Base-by-base conservation (phyloP, 2,329 filamentous ascomycete genomes). In the Cordyceps pruinosa region DNA sequence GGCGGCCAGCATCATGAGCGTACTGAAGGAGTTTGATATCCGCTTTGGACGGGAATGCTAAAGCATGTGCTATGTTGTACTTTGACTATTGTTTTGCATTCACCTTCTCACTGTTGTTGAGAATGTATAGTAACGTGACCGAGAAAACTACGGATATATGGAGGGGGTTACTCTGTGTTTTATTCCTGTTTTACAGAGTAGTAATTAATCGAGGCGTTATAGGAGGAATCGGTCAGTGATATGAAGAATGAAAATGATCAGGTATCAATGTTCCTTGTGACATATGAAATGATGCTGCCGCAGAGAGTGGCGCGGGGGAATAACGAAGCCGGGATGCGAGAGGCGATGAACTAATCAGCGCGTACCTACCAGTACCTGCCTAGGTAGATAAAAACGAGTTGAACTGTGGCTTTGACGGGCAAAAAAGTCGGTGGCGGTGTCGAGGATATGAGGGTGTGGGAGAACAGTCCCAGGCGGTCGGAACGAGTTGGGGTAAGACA, bases 1-100 rank as follows among this genome's bases (percentile, higher is more conserved):
- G 71, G 87, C 88, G 7, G 88, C 88, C 1, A 91, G 88, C 69
- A 90, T 92, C 56, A 91, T 92, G 88, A 87, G 86, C 42, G 88
- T 91, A n/a, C 72, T 92, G 59, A 89, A 88, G 70, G 86, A 88
- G 61, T 92, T 92, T 72, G 88, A 92, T 65, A 79, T 89, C 50
- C 76, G 88, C 55, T 92, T 92, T 68, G 84, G 84, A 39, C 66
- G 70, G 37, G 70, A 72, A 48, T 68, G 68, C 46, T 73, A 63
- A 67, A 53, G 34, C 23, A 46, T 10, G 25, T 23, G 25, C 23
- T 50, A 17, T 35, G 45, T 50, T 46, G 21, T 45, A 39, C 46
- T 21, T 46, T 30, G 32, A 9, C 30, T 21, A 37, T 35, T 55
- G 39, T 47, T 37, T 23, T 52, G 23, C n/a, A 32, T 52, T 23